A percentile compares a stretch with the other conserved stretches of the same genome.
Conservation (phyloP, 108 stramenopile species). For the Epipyxis sp. region DNA sequence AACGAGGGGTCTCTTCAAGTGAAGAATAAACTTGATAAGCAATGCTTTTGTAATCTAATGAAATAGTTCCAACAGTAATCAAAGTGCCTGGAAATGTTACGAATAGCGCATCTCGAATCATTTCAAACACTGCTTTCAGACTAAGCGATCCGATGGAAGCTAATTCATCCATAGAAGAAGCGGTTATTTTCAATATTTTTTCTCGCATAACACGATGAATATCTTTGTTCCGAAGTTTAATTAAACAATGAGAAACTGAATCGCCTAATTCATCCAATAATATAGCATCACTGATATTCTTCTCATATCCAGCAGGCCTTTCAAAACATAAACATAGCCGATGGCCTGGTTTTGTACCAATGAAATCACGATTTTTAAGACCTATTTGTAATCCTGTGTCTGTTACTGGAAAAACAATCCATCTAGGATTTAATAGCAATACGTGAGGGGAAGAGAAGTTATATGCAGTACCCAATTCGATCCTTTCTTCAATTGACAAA, state of each 20-base stretch:
- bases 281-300: background rate
- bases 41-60: too few relatives aligned
- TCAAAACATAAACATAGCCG: background rate
- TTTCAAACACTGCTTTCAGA: too few relatives aligned
- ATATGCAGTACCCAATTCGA: too few relatives aligned
- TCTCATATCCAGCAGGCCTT: background rate
- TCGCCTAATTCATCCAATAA: background rate
- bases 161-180: background rate
- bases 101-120: too few relatives aligned
- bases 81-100: too few relatives aligned
- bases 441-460: too few relatives aligned
- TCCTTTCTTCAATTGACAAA: too few relatives aligned
- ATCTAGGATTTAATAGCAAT: background rate
- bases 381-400: background rate
- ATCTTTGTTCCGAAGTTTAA: slow-evolving; percentile 7
- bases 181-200: background rate
- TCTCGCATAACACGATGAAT: background rate
- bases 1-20: too few relatives aligned
- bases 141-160: too few relatives aligned
- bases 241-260: background rate
- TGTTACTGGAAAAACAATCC: background rate
- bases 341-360: background rate
- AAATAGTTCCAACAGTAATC: too few relatives aligned
- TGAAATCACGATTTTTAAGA: background rate
- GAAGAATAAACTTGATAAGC: too few relatives aligned